These are phyloP conservation scores for Myrica gale DNA, from an alignment of 306 rosid genomes.

Conservation along the genomic window DNA sequence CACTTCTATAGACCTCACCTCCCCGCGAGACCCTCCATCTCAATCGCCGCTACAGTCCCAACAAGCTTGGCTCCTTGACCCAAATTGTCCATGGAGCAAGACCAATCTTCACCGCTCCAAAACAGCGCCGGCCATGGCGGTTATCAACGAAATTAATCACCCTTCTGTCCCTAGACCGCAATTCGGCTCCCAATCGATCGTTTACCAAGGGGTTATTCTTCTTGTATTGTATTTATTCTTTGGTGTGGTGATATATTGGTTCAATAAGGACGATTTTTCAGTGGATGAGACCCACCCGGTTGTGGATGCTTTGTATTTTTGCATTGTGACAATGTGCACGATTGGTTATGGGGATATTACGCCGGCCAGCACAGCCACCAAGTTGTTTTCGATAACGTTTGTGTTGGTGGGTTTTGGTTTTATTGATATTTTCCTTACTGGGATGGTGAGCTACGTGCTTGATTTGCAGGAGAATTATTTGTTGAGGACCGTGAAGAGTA, in stretches of 20 bases:
- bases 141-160: constrained; percentile 45
- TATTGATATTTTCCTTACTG: constrained; percentile 77
- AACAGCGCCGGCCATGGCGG: constrained; percentile 95
- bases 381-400: constrained; percentile 74
- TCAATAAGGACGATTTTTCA: constrained; percentile 54
- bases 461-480: constrained; percentile 87
- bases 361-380: constrained; percentile 66
- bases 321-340: constrained; percentile 96
- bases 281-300: constrained; percentile 71
- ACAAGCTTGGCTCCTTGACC: constrained; percentile 60
- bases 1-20: constrained; percentile 26
- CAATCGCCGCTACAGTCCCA: constrained; percentile 32
- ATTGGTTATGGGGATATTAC: constrained; percentile 95
- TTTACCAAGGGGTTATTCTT: constrained; percentile 63
- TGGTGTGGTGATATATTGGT: constrained; percentile 78
- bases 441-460: constrained; percentile 89
- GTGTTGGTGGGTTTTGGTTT: constrained; percentile 95
- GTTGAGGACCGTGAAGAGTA: constrained; percentile 53
- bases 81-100: constrained; percentile 50
- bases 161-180: constrained; percentile 50
- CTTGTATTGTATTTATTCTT: constrained; percentile 59
- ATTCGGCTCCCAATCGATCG: constrained; percentile 48
- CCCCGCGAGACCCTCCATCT: constrained; percentile 30
- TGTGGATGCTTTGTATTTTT: constrained; percentile 87
- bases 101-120: constrained; percentile 77